A percentile compares a stretch with the other conserved stretches of the same genome.
phyloP scores from a whole-genome alignment of 2,329 filamentous ascomycete genomes.

The Ophiostoma quercus region DNA sequence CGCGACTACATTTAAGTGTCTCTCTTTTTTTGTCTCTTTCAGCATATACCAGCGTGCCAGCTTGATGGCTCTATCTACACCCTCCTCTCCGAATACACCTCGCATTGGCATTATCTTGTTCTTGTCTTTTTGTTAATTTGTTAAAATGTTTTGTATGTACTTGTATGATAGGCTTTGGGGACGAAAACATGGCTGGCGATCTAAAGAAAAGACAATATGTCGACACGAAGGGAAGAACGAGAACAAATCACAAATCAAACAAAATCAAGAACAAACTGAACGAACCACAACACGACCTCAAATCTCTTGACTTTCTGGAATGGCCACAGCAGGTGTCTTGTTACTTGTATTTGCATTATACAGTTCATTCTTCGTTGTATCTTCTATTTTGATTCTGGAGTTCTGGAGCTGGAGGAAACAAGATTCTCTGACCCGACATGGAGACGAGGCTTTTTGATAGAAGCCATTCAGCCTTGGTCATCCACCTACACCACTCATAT shows the following conservation, averaged over 20 bases:
- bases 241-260: neutral
- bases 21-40: neutral
- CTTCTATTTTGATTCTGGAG: neutral
- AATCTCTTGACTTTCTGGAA: no score
- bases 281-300: neutral
- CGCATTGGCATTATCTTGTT: neutral
- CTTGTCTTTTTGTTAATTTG: neutral
- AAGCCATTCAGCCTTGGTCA: neutral
- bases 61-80: neutral
- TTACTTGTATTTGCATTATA: neutral
- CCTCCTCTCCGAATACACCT: neutral
- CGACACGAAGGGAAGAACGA: neutral
- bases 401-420: neutral
- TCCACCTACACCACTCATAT: conserved; percentile 4
- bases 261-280: neutral
- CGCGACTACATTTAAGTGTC: conserved; percentile 65
- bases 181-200: neutral
- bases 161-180: conserved; percentile 2
- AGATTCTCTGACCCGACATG: neutral
- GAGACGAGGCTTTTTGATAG: neutral
- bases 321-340: neutral
- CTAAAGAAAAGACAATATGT: neutral
- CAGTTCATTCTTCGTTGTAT: no score
- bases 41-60: neutral
- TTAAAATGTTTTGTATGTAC: neutral